Percentiles rank a stretch among this genome's conserved stretches.
Evolutionary conservation across 192 early-diverging fungal species (phyloP).

Genomic region (Jimgerdemannia lactiflua): DNA sequence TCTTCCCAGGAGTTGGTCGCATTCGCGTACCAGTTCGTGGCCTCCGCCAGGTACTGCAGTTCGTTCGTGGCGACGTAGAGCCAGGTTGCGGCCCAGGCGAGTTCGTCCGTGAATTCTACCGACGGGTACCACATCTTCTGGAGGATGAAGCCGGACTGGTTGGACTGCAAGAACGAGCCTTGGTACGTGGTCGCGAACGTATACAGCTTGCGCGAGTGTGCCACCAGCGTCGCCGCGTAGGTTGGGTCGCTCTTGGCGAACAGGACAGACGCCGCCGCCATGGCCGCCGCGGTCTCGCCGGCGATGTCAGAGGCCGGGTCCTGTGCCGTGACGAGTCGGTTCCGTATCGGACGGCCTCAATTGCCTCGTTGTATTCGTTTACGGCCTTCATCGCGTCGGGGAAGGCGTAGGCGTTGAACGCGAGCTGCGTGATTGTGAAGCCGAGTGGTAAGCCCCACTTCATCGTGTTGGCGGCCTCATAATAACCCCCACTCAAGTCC

Average conservation of each 20-base stretch:
- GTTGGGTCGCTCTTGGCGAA: conserved; percentile 43
- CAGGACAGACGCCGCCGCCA: conserved; percentile 47
- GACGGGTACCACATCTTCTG: conserved; percentile 48
- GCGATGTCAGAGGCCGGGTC: conserved; percentile 29
- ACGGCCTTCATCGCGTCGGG: conserved; percentile 38
- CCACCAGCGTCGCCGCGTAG: conserved; percentile 42
- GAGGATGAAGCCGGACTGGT: conserved; percentile 22
- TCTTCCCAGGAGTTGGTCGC: conserved; percentile 17
- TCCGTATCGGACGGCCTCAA: conserved; percentile 32
- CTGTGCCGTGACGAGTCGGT: conserved; percentile 42
- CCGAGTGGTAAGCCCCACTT: conserved; percentile 55
- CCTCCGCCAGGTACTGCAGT: conserved; percentile 33
- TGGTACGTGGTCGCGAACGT: conserved; percentile 33
- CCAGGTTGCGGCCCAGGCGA: conserved; percentile 56
- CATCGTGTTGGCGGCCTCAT: conserved; percentile 60
- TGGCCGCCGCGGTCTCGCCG: conserved; percentile 52
- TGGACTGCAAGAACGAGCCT: conserved; percentile 22
- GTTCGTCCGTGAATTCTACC: conserved; percentile 44
- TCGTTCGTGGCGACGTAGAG: conserved; percentile 50
- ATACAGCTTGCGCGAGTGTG: conserved; percentile 44
- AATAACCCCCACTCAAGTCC: conserved; percentile 50
- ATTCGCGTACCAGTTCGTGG: conserved; percentile 29
- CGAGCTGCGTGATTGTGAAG: conserved; percentile 44
- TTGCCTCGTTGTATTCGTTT: conserved; percentile 34
- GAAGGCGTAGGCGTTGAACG: conserved; percentile 46